Percentiles rank a stretch among this genome's conserved stretches.
These are phyloP conservation scores for Cordia subcordata DNA, from an alignment of 257 asterid species.

Conservation along the genomic window DNA sequence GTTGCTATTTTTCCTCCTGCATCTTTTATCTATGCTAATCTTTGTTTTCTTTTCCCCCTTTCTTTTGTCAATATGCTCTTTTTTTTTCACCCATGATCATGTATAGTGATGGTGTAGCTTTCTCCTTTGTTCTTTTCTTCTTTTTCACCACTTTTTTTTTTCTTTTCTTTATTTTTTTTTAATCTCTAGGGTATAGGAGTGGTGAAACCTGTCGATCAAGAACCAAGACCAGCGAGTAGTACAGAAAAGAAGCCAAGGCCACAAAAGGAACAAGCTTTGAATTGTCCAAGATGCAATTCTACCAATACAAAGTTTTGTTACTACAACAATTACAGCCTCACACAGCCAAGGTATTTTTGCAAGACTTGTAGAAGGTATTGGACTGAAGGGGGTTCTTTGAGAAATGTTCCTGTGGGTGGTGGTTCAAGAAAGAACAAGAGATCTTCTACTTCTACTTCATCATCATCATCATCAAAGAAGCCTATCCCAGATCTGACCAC, in stretches of 20 bases:
- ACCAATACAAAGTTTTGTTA: slow-evolving; percentile 87
- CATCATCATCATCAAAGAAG: slow-evolving; percentile 21
- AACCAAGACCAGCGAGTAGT: slow-evolving; percentile 11
- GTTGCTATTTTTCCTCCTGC: slow-evolving; percentile 12
- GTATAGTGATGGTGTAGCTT: slow-evolving; percentile 3
- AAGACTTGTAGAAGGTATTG: slow-evolving; percentile 84
- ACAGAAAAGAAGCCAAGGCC: slow-evolving; percentile 62
- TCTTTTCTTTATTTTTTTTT: not conserved
- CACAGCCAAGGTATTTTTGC: slow-evolving; percentile 90
- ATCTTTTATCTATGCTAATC: not conserved
- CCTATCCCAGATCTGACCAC: slow-evolving; percentile 27
- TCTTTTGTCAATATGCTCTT: slow-evolving; percentile 10
- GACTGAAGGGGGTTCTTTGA: slow-evolving; percentile 78
- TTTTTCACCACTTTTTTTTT: not conserved
- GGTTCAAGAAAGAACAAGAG: slow-evolving; percentile 73
- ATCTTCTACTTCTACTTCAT: slow-evolving; percentile 23
- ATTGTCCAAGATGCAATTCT: slow-evolving; percentile 82
- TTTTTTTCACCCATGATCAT: not conserved
- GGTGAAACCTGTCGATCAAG: slow-evolving; percentile 28
- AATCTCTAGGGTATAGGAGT: slow-evolving; percentile 40
- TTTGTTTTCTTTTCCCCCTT: slow-evolving; percentile 10
- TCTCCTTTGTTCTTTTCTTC: not conserved
- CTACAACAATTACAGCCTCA: slow-evolving; percentile 73
- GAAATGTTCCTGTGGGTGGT: slow-evolving; percentile 90
- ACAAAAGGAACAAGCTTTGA: slow-evolving; percentile 51